Evolutionary conservation across 768 basidiomycete genomes (phyloP).

Genomic region (Ramaria rubella): DNA sequence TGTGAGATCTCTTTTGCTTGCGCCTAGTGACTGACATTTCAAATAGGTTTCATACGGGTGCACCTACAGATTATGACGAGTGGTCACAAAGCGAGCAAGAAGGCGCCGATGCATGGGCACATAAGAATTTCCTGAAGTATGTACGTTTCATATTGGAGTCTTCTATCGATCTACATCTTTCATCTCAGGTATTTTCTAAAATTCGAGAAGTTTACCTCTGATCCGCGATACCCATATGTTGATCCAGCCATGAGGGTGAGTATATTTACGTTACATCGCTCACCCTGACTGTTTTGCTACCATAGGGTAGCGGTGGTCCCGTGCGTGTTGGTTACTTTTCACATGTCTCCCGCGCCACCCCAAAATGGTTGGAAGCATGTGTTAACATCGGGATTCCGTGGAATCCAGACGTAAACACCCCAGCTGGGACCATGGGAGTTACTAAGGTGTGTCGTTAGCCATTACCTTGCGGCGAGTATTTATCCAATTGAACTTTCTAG

Average conservation of each 20-base stretch:
- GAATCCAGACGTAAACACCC: conserved; percentile 51
- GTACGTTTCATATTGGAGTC: not conserved
- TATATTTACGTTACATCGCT: not conserved
- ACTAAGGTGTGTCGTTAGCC: conserved; percentile 44
- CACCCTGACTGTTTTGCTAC: not conserved
- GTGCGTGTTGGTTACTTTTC: conserved; percentile 47
- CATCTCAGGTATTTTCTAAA: conserved; percentile 56
- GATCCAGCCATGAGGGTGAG: conserved; percentile 27
- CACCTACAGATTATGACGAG: conserved; percentile 64
- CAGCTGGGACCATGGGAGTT: conserved; percentile 50
- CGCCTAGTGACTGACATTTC: not conserved
- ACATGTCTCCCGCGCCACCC: conserved; percentile 36
- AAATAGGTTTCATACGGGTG: conserved; percentile 45
- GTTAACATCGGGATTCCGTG: conserved; percentile 44
- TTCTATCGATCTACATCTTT: not conserved
- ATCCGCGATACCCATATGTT: conserved; percentile 44
- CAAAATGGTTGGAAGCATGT: conserved; percentile 51
- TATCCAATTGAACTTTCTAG: not conserved
- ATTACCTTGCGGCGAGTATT: not conserved
- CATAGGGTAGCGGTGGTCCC: conserved; percentile 2
- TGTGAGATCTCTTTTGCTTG: conserved; percentile 23
- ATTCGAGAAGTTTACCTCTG: conserved; percentile 54
- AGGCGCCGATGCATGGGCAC: conserved; percentile 55
- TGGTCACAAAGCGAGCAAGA: conserved; percentile 43
- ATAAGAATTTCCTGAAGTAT: conserved; percentile 46